Conservation (phyloP, 2,329 filamentous ascomycete genomes). For the Nannizziopsis barbatae region DNA sequence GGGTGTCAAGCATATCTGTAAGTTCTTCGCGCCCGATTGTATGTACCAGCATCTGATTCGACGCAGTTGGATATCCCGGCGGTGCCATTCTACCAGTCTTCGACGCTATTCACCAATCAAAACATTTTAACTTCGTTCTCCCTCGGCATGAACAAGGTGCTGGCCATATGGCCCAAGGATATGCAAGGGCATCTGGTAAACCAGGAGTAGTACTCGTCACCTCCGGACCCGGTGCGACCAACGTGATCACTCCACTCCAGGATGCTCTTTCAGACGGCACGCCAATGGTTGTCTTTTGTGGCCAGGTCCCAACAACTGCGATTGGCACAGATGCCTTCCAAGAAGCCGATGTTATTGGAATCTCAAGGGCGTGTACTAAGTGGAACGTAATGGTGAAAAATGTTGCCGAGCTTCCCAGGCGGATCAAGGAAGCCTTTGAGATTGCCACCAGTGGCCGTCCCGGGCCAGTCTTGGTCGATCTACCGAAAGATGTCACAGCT, state of each 20-base stretch:
- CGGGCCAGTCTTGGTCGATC: slow-evolving; percentile 86
- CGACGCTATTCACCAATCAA: slow-evolving; percentile 97
- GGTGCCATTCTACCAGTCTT: slow-evolving; percentile 96
- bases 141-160: slow-evolving; percentile 95
- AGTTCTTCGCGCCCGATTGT: slow-evolving; percentile 33
- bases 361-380: slow-evolving; percentile 90
- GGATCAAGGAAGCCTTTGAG: slow-evolving; percentile 97
- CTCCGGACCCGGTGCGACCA: slow-evolving; percentile 90
- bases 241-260: slow-evolving; percentile 92
- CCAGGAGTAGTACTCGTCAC: slow-evolving; percentile 94
- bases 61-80: slow-evolving; percentile 71
- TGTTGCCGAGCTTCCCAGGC: slow-evolving; percentile 78
- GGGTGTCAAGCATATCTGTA: slow-evolving; percentile 87
- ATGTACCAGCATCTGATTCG: background rate
- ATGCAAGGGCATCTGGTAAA: slow-evolving; percentile 84
- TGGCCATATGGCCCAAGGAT: slow-evolving; percentile 97
- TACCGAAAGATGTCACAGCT: slow-evolving; percentile 93
- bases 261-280: slow-evolving; percentile 92
- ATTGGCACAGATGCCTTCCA: slow-evolving; percentile 97
- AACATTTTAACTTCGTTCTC: slow-evolving; percentile 91
- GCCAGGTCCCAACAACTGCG: slow-evolving; percentile 78
- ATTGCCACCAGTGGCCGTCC: slow-evolving; percentile 91
- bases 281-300: slow-evolving; percentile 88
- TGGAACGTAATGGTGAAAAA: slow-evolving; percentile 99
- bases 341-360: slow-evolving; percentile 87